Conservation (phyloP, 495 filamentous ascomycete genomes). For the Evernia prunastri region DNA sequence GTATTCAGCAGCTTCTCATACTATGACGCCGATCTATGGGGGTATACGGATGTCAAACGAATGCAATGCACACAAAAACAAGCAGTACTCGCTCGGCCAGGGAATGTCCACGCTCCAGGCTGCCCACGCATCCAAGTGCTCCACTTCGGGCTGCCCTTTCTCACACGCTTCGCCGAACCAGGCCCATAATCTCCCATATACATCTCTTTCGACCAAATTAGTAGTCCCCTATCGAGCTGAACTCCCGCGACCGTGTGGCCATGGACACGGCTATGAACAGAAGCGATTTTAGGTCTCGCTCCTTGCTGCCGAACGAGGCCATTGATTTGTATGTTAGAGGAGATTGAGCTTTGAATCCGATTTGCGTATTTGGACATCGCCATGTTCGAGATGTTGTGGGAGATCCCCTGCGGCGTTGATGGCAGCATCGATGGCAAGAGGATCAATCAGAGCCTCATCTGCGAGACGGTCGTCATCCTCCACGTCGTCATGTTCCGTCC, state of each 20-base stretch:
- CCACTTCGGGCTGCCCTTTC: no score
- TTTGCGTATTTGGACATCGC: slow-evolving; percentile 2
- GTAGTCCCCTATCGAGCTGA: background rate
- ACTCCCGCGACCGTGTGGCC: background rate
- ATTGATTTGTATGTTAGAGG: background rate
- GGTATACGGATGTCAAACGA: slow-evolving; percentile 7
- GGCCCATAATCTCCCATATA: slow-evolving; percentile 3
- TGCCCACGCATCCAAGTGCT: no score
- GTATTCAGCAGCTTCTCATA: background rate
- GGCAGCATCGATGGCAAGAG: slow-evolving; percentile 26
- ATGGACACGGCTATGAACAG: background rate
- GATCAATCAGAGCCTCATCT: slow-evolving; percentile 23
- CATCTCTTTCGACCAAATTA: background rate
- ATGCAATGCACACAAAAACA: slow-evolving; percentile 1
- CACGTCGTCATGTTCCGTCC: slow-evolving; percentile 12
- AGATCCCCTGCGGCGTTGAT: slow-evolving; percentile 19
- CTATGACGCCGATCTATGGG: slow-evolving; percentile 3
- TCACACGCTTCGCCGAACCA: background rate
- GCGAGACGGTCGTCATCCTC: slow-evolving; percentile 15
- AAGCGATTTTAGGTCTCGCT: background rate
- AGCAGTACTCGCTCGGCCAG: no score
- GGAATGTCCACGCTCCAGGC: no score
- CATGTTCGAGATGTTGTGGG: slow-evolving; percentile 1
- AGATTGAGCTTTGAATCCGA: slow-evolving; percentile 11
- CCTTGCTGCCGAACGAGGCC: slow-evolving; percentile 1